Conservation (phyloP, 306 rosid genomes). For the Castanea mollissima region DNA sequence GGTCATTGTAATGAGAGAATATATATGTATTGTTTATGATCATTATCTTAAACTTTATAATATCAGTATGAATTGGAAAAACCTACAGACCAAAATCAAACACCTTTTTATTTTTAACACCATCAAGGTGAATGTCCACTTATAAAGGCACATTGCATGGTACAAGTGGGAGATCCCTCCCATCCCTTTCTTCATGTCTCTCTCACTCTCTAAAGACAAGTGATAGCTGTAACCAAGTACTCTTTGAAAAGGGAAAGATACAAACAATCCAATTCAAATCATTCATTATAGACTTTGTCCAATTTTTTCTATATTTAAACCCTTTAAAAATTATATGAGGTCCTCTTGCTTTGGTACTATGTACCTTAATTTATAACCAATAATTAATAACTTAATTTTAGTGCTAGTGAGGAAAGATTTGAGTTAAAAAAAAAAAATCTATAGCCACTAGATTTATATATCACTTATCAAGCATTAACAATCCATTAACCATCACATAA, state of each 20-base stretch:
- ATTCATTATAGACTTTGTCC: neutral
- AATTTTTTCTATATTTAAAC: neutral
- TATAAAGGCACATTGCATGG: neutral
- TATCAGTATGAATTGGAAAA: neutral
- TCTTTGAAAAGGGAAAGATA: conserved; percentile 31
- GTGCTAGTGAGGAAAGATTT: neutral
- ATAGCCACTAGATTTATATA: neutral
- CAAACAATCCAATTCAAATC: neutral
- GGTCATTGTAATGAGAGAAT: conserved; percentile 16
- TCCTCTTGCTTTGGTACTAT: neutral
- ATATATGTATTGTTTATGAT: conserved; percentile 12
- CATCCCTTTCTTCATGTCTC: neutral
- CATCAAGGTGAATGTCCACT: conserved; percentile 20
- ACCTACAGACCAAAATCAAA: conserved; percentile 19
- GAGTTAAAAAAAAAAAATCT: too few species aligned
- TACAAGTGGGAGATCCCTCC: neutral
- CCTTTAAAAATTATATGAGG: neutral
- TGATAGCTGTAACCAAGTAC: conserved; percentile 55
- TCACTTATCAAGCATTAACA: neutral
- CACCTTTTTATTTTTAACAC: neutral
- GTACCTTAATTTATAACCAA: neutral
- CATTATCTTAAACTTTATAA: conserved; percentile 20
- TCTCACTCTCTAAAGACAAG: conserved; percentile 5
- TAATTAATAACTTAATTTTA: neutral
- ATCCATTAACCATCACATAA: neutral